Percentiles rank a stretch among this genome's conserved stretches.
Conservation (phyloP, 2,329 filamentous ascomycete genomes). For the Teratosphaeria gauchensis region DNA sequence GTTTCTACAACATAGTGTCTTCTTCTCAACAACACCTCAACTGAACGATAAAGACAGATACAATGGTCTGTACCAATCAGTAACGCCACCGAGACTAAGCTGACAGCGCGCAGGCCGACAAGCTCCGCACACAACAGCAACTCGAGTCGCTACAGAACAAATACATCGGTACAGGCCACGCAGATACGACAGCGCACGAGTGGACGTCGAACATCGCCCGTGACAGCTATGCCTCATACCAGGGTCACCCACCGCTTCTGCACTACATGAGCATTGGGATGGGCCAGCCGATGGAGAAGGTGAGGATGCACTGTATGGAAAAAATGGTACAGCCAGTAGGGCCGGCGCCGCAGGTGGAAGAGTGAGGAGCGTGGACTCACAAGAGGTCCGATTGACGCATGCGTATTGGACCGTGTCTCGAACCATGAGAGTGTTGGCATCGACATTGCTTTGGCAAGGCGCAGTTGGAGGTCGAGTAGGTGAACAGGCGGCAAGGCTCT, state of each 20-base stretch:
- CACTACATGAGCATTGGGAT: slow-evolving; percentile 84
- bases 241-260: slow-evolving; percentile 80
- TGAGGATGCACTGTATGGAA: slow-evolving; percentile 71
- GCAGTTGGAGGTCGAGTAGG: not conserved
- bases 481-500: not conserved
- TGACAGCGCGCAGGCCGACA: slow-evolving; percentile 59
- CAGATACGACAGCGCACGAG: slow-evolving; percentile 94
- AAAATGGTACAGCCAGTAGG: slow-evolving; percentile 56
- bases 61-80: not conserved
- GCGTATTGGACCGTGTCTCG: too few relatives aligned
- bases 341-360: slow-evolving; percentile 18
- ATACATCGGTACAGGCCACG: slow-evolving; percentile 90
- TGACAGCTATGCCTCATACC: slow-evolving; percentile 80
- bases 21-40: not conserved
- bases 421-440: too few relatives aligned
- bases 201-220: slow-evolving; percentile 94
- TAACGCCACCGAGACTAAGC: not conserved
- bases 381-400: too few relatives aligned
- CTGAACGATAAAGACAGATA: not conserved
- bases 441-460: too few relatives aligned
- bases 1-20: too few relatives aligned
- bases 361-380: slow-evolving; percentile 2
- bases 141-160: slow-evolving; percentile 94
- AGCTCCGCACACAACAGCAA: slow-evolving; percentile 93
- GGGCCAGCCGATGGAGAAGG: slow-evolving; percentile 69